These are phyloP conservation scores for Fusarium sp. DNA, from an alignment of 2,329 filamentous ascomycete species.

Conservation along the genomic window DNA sequence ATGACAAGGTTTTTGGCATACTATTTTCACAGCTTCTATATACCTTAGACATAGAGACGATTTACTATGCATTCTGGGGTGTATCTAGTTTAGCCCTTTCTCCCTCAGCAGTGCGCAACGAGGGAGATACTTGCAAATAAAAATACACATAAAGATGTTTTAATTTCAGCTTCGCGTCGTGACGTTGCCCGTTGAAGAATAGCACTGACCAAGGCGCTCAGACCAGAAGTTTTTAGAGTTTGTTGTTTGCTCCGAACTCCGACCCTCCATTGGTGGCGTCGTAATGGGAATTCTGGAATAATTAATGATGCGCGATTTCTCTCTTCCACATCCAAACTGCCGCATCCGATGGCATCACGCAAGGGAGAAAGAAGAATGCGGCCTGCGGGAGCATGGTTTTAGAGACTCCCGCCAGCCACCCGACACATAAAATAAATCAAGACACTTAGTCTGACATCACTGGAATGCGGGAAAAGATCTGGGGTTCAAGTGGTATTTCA, in stretches of 20 bases:
- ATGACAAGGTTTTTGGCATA: slow-evolving; percentile 22
- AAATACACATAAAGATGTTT: slow-evolving; percentile 7
- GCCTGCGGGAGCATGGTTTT: background rate
- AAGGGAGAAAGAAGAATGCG: slow-evolving; percentile 16
- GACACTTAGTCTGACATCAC: slow-evolving; percentile 12
- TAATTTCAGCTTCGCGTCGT: background rate
- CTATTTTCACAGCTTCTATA: slow-evolving; percentile 23
- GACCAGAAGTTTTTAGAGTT: slow-evolving; percentile 8
- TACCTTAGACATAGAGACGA: slow-evolving; percentile 35
- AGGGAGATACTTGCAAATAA: slow-evolving; percentile 14
- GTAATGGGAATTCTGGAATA: background rate
- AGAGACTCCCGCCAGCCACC: slow-evolving; percentile 28
- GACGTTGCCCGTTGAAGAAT: background rate
- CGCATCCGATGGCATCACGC: slow-evolving; percentile 1
- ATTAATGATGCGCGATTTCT: background rate
- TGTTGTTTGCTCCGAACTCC: background rate
- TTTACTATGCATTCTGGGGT: slow-evolving; percentile 32
- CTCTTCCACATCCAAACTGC: background rate
- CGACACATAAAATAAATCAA: background rate
- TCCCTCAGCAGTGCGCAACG: slow-evolving; percentile 33
- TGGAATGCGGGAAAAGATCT: slow-evolving; percentile 8
- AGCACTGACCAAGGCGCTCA: background rate
- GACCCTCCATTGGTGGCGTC: slow-evolving; percentile 2
- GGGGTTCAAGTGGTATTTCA: slow-evolving; percentile 14
- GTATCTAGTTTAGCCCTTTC: slow-evolving; percentile 15